phyloP scores from a whole-genome alignment of 768 basidiomycete species.

The Tricholoma saponaceum region DNA sequence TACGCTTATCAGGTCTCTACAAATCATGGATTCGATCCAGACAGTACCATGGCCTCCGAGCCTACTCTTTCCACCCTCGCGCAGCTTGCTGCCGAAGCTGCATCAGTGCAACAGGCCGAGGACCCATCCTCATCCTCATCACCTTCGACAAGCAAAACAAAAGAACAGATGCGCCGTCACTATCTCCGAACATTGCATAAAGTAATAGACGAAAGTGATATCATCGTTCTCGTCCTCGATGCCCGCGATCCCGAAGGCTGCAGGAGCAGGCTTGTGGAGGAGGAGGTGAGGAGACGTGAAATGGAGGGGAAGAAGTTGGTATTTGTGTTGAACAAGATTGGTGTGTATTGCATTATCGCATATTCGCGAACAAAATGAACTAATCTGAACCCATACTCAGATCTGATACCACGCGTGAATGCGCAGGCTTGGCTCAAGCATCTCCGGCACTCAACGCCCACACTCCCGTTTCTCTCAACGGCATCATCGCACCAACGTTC shows the following conservation, averaged over 20 bases:
- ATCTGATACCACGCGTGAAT: conserved; percentile 85
- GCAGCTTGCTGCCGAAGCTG: conserved; percentile 32
- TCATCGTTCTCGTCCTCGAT: conserved; percentile 86
- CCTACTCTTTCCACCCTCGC: conserved; percentile 57
- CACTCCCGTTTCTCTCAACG: conserved; percentile 84
- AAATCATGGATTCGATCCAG: conserved; percentile 39
- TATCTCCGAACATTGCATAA: conserved; percentile 82
- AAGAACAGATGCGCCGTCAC: conserved; percentile 65
- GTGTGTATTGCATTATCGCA: conserved; percentile 39
- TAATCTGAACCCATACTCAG: conserved; percentile 32
- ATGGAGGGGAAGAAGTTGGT: conserved; percentile 88
- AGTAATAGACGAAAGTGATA: conserved; percentile 91
- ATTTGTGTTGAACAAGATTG: conserved; percentile 96
- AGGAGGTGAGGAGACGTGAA: conserved; percentile 85
- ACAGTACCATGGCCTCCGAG: conserved; percentile 71
- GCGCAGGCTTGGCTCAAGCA: conserved; percentile 88
- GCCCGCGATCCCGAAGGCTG: conserved; percentile 95
- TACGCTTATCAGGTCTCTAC: conserved; percentile 9
- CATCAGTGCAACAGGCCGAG: conserved; percentile 14
- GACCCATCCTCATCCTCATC: conserved; percentile 32
- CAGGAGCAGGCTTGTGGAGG: conserved; percentile 87
- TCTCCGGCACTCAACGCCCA: conserved; percentile 89
- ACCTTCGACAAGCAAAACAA: conserved; percentile 41
- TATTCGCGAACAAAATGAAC: neutral
- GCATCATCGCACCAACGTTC: conserved; percentile 73